phyloP scores from a whole-genome alignment of 768 basidiomycete genomes.

The Mrakia blollopis region DNA sequence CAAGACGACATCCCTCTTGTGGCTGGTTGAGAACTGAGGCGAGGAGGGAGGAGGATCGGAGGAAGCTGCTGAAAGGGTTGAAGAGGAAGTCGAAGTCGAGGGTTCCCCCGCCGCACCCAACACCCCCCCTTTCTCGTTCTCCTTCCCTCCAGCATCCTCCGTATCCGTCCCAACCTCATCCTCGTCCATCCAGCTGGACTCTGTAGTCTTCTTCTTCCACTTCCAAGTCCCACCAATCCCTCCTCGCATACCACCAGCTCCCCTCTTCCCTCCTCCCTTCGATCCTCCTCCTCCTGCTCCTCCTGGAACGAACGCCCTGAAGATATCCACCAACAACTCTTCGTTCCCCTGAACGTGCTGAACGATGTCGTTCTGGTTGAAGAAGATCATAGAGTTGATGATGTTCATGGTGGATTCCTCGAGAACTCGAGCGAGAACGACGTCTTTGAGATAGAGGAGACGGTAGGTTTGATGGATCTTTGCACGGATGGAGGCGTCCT shows the following conservation, averaged over 20 bases:
- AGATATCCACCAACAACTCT: conserved; percentile 69
- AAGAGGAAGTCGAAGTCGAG: background rate
- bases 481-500: conserved; percentile 64
- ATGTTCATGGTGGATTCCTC: conserved; percentile 97
- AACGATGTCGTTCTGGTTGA: conserved; percentile 98
- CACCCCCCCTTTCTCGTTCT: conserved; percentile 4
- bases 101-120: background rate
- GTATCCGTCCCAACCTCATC: background rate
- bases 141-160: background rate
- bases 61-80: background rate
- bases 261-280: background rate
- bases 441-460: conserved; percentile 94
- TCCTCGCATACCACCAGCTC: background rate
- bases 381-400: conserved; percentile 93
- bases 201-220: conserved; percentile 32
- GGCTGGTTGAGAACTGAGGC: conserved; percentile 5
- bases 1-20: conserved; percentile 68
- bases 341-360: conserved; percentile 75
- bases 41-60: background rate
- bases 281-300: background rate
- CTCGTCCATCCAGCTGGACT: conserved; percentile 8
- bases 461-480: conserved; percentile 98
- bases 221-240: background rate
- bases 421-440: conserved; percentile 86
- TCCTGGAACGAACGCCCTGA: conserved; percentile 44